These are phyloP conservation scores for Guadua angustifolia DNA, from an alignment of 176 grass and related monocot genomes.

Conservation along the genomic window DNA sequence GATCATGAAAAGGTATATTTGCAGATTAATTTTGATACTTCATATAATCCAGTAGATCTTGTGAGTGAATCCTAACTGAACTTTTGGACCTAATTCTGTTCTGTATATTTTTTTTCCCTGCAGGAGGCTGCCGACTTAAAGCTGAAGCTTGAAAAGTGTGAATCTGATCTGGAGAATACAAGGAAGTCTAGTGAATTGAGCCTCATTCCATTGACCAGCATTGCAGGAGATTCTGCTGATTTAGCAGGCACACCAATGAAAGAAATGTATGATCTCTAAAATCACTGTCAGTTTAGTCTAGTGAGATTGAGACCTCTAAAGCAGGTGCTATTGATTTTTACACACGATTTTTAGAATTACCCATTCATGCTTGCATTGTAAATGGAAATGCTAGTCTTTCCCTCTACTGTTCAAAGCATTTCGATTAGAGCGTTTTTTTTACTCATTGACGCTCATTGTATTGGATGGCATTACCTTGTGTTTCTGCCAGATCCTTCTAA, in stretches of 20 bases:
- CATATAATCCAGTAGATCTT: slow-evolving; percentile 15
- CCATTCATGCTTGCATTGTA: background rate
- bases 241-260: slow-evolving; percentile 44
- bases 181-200: slow-evolving; percentile 85
- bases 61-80: background rate
- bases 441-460: background rate
- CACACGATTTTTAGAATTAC: background rate
- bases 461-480: background rate
- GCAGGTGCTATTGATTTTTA: background rate
- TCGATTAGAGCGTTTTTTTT: background rate
- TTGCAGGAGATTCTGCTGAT: slow-evolving; percentile 40
- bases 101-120: background rate
- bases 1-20: slow-evolving; percentile 75
- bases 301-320: background rate
- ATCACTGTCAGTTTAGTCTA: background rate
- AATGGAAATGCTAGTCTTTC: background rate
- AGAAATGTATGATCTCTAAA: slow-evolving; percentile 55
- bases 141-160: slow-evolving; percentile 80
- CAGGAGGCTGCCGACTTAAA: slow-evolving; percentile 77
- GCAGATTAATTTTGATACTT: background rate
- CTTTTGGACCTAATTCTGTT: slow-evolving; percentile 10
- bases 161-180: slow-evolving; percentile 80
- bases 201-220: slow-evolving; percentile 56
- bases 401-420: background rate
- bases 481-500: background rate